These are phyloP conservation scores for Fennellomyces sp. DNA, from an alignment of 371 early-diverging fungal genomes.

Conservation along the genomic window DNA sequence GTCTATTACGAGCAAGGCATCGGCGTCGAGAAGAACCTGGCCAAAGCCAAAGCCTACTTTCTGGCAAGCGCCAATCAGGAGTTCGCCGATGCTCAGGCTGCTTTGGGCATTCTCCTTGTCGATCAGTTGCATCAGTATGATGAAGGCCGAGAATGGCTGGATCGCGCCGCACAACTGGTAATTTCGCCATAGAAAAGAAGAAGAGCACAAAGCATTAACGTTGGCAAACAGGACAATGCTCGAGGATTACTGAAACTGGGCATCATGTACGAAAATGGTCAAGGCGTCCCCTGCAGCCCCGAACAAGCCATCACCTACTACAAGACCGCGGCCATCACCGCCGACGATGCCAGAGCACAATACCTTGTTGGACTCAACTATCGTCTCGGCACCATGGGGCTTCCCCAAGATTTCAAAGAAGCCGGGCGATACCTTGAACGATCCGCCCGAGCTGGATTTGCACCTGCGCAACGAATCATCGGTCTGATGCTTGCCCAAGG, in stretches of 20 bases:
- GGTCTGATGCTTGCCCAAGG: conserved; percentile 45
- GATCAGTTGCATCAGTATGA: conserved; percentile 23
- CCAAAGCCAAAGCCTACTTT: conserved; percentile 34
- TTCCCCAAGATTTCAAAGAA: conserved; percentile 29
- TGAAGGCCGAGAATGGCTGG: conserved; percentile 44
- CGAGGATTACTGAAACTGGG: conserved; percentile 48
- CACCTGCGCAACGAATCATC: conserved; percentile 46
- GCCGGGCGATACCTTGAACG: conserved; percentile 36
- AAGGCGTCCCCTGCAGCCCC: conserved; percentile 32
- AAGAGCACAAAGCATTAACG: not conserved
- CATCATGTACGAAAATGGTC: conserved; percentile 44
- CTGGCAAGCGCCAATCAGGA: conserved; percentile 40
- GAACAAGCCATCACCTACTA: conserved; percentile 38
- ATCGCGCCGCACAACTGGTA: conserved; percentile 42
- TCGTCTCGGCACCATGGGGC: conserved; percentile 34
- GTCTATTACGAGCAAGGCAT: conserved; percentile 48
- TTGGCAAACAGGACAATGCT: conserved; percentile 29
- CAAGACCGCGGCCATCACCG: conserved; percentile 31
- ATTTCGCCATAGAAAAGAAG: not conserved
- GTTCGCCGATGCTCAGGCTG: conserved; percentile 51
- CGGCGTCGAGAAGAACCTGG: conserved; percentile 27
- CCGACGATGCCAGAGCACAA: conserved; percentile 39
- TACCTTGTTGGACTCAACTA: conserved; percentile 46
- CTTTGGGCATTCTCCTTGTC: conserved; percentile 39
- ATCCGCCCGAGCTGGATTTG: conserved; percentile 41